phyloP scores from a whole-genome alignment of 768 basidiomycete species.

The Gelatoporia subvermispora region DNA sequence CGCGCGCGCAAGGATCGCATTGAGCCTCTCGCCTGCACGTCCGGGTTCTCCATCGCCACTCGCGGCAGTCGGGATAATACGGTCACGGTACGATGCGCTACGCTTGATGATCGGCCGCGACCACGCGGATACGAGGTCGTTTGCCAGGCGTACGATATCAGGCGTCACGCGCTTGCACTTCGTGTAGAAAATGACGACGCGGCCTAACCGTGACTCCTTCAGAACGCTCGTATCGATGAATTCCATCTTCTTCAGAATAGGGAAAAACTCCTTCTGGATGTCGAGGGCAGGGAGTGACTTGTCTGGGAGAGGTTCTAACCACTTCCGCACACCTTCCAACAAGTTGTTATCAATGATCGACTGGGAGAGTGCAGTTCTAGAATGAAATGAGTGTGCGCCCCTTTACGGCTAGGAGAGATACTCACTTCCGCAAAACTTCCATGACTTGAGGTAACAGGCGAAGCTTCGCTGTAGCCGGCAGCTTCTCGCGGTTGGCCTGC shows the following conservation, averaged over 20 bases:
- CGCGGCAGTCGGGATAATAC: slow-evolving; percentile 57
- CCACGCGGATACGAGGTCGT: slow-evolving; percentile 81
- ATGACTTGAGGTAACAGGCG: slow-evolving; percentile 84
- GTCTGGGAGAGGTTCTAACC: slow-evolving; percentile 94
- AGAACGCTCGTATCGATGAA: slow-evolving; percentile 87
- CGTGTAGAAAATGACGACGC: slow-evolving; percentile 91
- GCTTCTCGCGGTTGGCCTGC: slow-evolving; percentile 69
- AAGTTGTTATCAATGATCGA: slow-evolving; percentile 95
- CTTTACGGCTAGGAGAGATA: slow-evolving; percentile 1
- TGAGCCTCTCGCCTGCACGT: slow-evolving; percentile 49
- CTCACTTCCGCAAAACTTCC: slow-evolving; percentile 89
- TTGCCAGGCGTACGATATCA: slow-evolving; percentile 75
- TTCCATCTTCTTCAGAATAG: slow-evolving; percentile 80
- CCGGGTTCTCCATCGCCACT: slow-evolving; percentile 32
- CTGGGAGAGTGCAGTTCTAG: slow-evolving; percentile 62
- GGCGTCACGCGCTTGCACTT: slow-evolving; percentile 88
- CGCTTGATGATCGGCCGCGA: slow-evolving; percentile 90
- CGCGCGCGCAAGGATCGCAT: slow-evolving; percentile 63
- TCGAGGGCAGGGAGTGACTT: slow-evolving; percentile 90
- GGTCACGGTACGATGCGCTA: slow-evolving; percentile 74
- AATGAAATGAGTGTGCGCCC: background rate
- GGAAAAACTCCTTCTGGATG: slow-evolving; percentile 91
- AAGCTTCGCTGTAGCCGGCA: slow-evolving; percentile 83
- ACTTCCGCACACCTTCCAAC: slow-evolving; percentile 80
- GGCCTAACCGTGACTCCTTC: slow-evolving; percentile 87